These are phyloP conservation scores for Daphne laureola DNA, from an alignment of 441 rosid species.

Conservation along the genomic window DNA sequence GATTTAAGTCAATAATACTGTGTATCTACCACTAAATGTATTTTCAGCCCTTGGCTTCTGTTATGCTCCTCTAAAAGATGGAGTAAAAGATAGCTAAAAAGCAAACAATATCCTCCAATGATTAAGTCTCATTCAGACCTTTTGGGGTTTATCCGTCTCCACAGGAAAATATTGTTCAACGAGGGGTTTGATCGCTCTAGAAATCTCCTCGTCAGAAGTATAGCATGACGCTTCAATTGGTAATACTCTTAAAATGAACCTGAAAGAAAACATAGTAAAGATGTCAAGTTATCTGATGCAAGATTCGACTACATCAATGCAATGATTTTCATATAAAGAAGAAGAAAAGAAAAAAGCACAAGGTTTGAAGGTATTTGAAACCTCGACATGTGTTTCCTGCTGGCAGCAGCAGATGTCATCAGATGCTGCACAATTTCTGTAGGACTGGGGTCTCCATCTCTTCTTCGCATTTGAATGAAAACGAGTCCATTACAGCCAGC, in stretches of 20 bases:
- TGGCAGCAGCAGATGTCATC: conserved; percentile 74
- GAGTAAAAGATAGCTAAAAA: no score
- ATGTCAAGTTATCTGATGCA: conserved; percentile 2
- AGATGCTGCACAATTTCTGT: conserved; percentile 72
- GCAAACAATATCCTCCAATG: no score
- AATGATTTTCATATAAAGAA: not conserved
- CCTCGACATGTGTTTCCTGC: conserved; percentile 94
- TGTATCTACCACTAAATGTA: no score
- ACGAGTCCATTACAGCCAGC: conserved; percentile 84
- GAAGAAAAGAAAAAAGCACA: not conserved
- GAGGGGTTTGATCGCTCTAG: conserved; percentile 68
- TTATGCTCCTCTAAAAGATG: no score
- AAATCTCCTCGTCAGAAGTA: conserved; percentile 91
- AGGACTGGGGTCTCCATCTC: conserved; percentile 75
- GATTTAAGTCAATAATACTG: no score
- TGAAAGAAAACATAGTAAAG: conserved; percentile 16
- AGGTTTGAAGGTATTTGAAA: conserved; percentile 10
- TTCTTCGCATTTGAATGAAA: conserved; percentile 83
- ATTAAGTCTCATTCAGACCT: conserved; percentile 30
- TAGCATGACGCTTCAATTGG: conserved; percentile 91
- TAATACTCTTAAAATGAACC: conserved; percentile 78
- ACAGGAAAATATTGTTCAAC: conserved; percentile 67
- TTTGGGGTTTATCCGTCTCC: conserved; percentile 57
- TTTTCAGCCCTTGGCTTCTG: no score
- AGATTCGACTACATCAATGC: not conserved